These are phyloP conservation scores for Claviceps sp. DNA, from an alignment of 2,329 filamentous ascomycete species.

Conservation along the genomic window DNA sequence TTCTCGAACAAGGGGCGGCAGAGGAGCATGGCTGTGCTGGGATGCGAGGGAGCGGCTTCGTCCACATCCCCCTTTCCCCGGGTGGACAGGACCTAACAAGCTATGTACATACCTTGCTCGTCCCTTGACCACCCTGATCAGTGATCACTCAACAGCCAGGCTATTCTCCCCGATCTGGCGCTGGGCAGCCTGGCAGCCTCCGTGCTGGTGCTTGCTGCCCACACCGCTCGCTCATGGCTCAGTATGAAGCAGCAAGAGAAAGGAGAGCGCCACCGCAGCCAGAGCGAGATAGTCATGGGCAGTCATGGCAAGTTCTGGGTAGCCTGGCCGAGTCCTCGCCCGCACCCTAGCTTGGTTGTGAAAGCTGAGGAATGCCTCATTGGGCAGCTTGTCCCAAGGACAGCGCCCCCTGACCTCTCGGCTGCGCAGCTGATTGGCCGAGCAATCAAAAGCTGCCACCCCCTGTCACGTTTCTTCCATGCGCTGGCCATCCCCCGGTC, in stretches of 20 bases:
- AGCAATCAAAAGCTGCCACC: constrained; percentile 33
- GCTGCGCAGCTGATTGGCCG: constrained; percentile 32
- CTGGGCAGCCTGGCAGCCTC: not conserved
- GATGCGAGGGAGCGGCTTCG: constrained; percentile 4
- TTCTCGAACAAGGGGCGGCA: constrained; percentile 6
- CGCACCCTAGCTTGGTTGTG: constrained; percentile 31
- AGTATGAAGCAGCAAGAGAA: constrained; percentile 1
- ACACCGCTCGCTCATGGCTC: constrained; percentile 21
- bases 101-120: not conserved
- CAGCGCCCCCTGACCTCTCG: constrained; percentile 21
- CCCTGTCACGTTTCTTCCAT: constrained; percentile 39
- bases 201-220: constrained; percentile 7
- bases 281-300: not conserved
- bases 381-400: constrained; percentile 32
- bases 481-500: constrained; percentile 29
- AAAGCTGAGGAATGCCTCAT: constrained; percentile 32
- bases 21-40: constrained; percentile 4
- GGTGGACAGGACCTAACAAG: not conserved
- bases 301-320: constrained; percentile 9
- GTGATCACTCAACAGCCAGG: not conserved
- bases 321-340: constrained; percentile 26
- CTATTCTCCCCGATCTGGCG: not conserved
- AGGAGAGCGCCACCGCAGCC: not conserved
- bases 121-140: not conserved
- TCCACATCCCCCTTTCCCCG: not conserved